Conservation (phyloP, 176 grass and related monocot species). For the Cymbopogon citratus region DNA sequence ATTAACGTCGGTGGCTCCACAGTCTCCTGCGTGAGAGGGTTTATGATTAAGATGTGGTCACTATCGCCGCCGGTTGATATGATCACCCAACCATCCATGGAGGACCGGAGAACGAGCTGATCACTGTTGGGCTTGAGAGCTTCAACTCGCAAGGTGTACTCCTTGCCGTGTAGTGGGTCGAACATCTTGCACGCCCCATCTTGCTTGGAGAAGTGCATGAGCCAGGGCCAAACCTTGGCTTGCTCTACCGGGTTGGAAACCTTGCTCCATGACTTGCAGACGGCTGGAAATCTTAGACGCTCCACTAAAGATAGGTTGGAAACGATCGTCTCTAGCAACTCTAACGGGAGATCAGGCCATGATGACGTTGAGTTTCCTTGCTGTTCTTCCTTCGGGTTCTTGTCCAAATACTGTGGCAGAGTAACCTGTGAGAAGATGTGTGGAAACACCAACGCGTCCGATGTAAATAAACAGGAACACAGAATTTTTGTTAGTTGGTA, state of each 20-base stretch:
- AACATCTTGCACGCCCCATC: slow-evolving; percentile 11
- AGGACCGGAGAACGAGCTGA: not conserved
- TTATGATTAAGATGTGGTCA: slow-evolving; percentile 1
- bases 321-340: not conserved
- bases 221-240: slow-evolving; percentile 19
- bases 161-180: slow-evolving; percentile 1
- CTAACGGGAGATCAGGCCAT: slow-evolving; percentile 16
- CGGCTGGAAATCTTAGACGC: not conserved
- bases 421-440: not conserved
- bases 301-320: not conserved
- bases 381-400: not conserved
- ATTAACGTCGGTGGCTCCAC: not conserved
- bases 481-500: too few species aligned
- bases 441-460: too few species aligned
- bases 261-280: slow-evolving; percentile 25
- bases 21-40: slow-evolving; percentile 3
- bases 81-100: slow-evolving; percentile 28
- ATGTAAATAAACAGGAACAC: too few species aligned
- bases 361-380: fast-evolving
- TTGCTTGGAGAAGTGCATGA: not conserved
- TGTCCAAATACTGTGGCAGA: not conserved
- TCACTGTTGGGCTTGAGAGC: not conserved
- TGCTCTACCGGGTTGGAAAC: not conserved
- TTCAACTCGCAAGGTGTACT: not conserved
- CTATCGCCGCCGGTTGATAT: not conserved